Percentiles rank a stretch among this genome's conserved stretches.
phyloP scores from a whole-genome alignment of 202 grass and related monocot species.

The Brachypodium distachyon region DNA sequence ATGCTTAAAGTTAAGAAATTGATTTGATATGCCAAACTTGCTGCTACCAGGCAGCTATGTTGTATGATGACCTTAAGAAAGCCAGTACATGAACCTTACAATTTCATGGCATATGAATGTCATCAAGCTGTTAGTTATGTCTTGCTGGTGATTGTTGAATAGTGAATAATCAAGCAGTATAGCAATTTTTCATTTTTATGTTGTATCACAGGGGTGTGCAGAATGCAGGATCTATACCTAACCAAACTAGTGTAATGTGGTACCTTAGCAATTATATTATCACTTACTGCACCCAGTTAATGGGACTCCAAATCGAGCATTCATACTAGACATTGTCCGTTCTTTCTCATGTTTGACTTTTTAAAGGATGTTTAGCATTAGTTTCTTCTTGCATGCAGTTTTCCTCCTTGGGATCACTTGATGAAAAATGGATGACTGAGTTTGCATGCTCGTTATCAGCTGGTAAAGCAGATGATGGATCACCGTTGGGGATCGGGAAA shows the following conservation, averaged over 20 bases:
- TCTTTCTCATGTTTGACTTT: background rate
- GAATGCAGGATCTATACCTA: background rate
- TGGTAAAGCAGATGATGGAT: slow-evolving; percentile 70
- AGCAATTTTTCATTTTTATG: background rate
- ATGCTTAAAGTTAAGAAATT: slow-evolving; percentile 1
- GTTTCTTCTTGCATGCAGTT: slow-evolving; percentile 50
- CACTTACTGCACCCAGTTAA: background rate
- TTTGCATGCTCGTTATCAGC: slow-evolving; percentile 68
- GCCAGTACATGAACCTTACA: background rate
- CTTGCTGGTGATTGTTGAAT: no score
- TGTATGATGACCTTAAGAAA: background rate
- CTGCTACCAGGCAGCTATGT: background rate
- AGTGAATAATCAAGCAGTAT: background rate
- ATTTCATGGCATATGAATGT: background rate
- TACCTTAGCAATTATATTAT: background rate
- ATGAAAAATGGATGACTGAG: slow-evolving; percentile 92
- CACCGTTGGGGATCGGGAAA: slow-evolving; percentile 57
- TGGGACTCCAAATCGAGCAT: background rate
- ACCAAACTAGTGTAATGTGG: background rate
- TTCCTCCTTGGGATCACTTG: slow-evolving; percentile 90
- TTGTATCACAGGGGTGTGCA: background rate
- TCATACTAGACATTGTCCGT: background rate
- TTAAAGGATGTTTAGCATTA: background rate
- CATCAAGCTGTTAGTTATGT: background rate
- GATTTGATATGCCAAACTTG: slow-evolving; percentile 5